Conservation (phyloP, 148 eudicot species). For the Rhododendron henanense region DNA sequence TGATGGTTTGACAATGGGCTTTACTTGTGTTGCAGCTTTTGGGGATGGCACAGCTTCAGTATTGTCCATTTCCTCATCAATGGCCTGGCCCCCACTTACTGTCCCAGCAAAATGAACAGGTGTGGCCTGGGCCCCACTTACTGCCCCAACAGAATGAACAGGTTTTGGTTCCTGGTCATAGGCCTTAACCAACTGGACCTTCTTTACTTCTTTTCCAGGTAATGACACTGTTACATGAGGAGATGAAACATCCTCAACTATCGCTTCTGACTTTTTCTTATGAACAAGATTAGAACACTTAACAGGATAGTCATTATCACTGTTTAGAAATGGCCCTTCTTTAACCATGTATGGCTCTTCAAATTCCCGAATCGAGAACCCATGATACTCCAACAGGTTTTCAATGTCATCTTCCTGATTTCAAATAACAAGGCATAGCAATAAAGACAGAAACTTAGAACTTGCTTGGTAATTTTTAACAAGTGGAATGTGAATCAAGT, state of each 20-base stretch:
- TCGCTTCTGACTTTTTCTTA: constrained; percentile 52
- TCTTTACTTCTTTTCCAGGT: constrained; percentile 28
- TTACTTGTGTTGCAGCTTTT: constrained; percentile 24
- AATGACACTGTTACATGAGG: constrained; percentile 24
- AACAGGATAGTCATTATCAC: constrained; percentile 67
- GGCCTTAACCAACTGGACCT: constrained; percentile 27
- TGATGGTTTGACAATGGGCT: constrained; percentile 30
- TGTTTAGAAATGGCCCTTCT: constrained; percentile 69
- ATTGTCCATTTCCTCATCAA: constrained; percentile 48
- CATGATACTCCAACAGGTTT: constrained; percentile 74
- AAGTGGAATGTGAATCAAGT: not conserved
- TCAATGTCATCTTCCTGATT: constrained; percentile 74
- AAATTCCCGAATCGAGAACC: constrained; percentile 81
- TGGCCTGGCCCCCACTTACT: constrained; percentile 1
- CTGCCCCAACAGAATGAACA: constrained; percentile 14
- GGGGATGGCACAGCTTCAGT: constrained; percentile 39
- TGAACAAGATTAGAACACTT: constrained; percentile 78
- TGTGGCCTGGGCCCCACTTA: constrained; percentile 14
- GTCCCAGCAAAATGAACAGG: constrained; percentile 16
- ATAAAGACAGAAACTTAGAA: not conserved
- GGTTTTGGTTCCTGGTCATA: constrained; percentile 22
- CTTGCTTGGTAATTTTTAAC: not conserved
- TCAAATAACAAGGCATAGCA: not conserved
- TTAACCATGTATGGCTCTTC: constrained; percentile 97
- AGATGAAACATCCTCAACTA: constrained; percentile 59